Conservation (phyloP, 306 rosid genomes). For the Trifolium fragiferum region DNA sequence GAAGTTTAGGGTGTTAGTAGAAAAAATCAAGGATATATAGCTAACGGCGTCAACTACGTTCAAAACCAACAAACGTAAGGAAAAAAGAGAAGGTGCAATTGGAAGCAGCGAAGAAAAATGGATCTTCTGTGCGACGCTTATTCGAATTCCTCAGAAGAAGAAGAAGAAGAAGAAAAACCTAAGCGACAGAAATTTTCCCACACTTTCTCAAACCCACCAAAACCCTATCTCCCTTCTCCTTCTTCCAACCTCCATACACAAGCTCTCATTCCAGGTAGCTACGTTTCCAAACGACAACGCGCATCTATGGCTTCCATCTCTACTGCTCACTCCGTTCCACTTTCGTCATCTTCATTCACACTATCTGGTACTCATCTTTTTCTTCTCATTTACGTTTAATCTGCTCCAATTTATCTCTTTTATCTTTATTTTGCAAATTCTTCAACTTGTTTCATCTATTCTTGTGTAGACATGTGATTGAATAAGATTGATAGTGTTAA, state of each 20-base stretch:
- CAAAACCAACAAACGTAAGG: too few relatives aligned
- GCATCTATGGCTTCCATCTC: constrained; percentile 48
- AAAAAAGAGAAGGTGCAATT: too few relatives aligned
- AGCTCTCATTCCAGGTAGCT: constrained; percentile 62
- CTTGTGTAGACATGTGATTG: too few relatives aligned
- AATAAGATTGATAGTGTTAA: too few relatives aligned
- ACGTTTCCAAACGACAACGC: constrained; percentile 84
- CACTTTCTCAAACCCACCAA: constrained; percentile 38
- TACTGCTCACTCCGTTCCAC: constrained; percentile 29
- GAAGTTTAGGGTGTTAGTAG: too few relatives aligned
- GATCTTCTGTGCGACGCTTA: constrained; percentile 68
- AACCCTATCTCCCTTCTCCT: constrained; percentile 37
- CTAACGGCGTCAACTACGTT: too few relatives aligned
- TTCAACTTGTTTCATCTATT: too few relatives aligned
- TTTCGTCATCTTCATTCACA: constrained; percentile 43
- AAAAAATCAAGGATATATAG: too few relatives aligned
- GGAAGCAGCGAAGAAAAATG: constrained; percentile 36
- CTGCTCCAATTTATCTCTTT: neutral
- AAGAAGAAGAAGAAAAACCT: constrained; percentile 24
- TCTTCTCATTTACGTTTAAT: too few relatives aligned
- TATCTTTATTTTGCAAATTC: too few relatives aligned
- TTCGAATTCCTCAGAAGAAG: constrained; percentile 54
- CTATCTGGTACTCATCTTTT: constrained; percentile 50
- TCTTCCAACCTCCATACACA: neutral
- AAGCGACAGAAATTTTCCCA: constrained; percentile 39